phyloP scores from a whole-genome alignment of 176 grass and related monocot genomes.

The Juncus inflexus region DNA sequence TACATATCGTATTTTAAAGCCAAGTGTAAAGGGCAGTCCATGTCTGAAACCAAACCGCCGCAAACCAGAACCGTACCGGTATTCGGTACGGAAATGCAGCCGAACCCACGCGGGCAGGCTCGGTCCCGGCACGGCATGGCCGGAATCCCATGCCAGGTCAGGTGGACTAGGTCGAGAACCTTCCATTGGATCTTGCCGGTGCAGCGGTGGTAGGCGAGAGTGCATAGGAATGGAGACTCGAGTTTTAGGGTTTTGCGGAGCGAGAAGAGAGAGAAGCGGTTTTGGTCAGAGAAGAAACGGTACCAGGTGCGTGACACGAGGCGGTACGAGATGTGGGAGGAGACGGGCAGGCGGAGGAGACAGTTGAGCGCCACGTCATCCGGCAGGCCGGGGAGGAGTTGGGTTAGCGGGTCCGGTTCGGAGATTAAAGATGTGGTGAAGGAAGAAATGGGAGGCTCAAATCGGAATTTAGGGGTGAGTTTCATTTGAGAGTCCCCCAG shows the following conservation, averaged over 20 bases:
- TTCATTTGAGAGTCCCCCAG: conserved; percentile 85
- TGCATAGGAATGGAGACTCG: conserved; percentile 56
- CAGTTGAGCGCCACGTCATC: conserved; percentile 83
- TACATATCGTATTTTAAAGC: conserved; percentile 73
- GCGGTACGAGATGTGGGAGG: conserved; percentile 45
- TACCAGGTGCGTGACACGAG: conserved; percentile 76
- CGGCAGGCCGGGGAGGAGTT: conserved; percentile 69
- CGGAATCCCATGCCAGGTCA: conserved; percentile 78
- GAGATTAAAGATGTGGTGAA: not conserved
- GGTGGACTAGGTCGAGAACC: conserved; percentile 63
- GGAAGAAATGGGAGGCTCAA: conserved; percentile 19
- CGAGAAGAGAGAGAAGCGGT: conserved; percentile 40
- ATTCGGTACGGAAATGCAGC: conserved; percentile 61
- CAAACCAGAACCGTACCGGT: conserved; percentile 69
- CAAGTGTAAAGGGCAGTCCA: conserved; percentile 89
- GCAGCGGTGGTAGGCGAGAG: conserved; percentile 86
- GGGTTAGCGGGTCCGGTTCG: conserved; percentile 21
- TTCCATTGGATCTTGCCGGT: conserved; percentile 95
- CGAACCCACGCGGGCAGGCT: conserved; percentile 74
- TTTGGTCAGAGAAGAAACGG: conserved; percentile 55
- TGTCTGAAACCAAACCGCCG: conserved; percentile 81
- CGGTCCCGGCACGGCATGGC: conserved; percentile 82
- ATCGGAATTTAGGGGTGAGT: conserved; percentile 61
- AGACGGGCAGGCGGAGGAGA: conserved; percentile 71
- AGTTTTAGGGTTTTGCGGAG: conserved; percentile 50